These are phyloP conservation scores for Coemansia sp. DNA, from an alignment of 192 early-diverging fungal genomes.

Conservation along the genomic window DNA sequence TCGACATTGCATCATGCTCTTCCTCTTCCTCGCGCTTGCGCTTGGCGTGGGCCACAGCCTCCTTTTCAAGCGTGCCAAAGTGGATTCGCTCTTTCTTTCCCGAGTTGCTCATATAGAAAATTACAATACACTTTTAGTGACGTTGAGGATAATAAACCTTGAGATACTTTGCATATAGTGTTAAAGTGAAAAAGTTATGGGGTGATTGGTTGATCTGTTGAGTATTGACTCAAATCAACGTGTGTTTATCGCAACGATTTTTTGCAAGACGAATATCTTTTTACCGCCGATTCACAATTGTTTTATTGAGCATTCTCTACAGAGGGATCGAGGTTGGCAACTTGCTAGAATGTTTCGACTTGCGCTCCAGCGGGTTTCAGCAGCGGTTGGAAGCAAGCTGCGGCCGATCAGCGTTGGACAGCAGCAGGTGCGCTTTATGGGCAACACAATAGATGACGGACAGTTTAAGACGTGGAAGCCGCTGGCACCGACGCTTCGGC, in stretches of 20 bases:
- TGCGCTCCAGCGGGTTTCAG: slow-evolving; percentile 11
- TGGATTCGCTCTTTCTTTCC: slow-evolving; percentile 15
- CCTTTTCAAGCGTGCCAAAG: slow-evolving; percentile 35
- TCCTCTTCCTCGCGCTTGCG: slow-evolving; percentile 49
- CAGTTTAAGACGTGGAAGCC: slow-evolving; percentile 95
- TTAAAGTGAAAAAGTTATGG: not conserved
- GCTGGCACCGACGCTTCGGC: slow-evolving; percentile 79
- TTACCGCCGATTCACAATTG: not conserved
- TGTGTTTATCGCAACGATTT: not conserved
- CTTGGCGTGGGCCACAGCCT: slow-evolving; percentile 43
- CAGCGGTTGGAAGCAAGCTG: slow-evolving; percentile 1
- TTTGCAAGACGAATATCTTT: not conserved
- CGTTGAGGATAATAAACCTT: no score
- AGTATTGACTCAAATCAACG: not conserved
- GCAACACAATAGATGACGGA: slow-evolving; percentile 53
- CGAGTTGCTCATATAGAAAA: slow-evolving; percentile 12
- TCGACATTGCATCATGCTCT: slow-evolving; percentile 3
- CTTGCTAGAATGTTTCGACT: slow-evolving; percentile 15
- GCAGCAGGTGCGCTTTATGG: slow-evolving; percentile 26
- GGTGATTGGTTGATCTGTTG: not conserved
- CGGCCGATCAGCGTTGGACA: not conserved
- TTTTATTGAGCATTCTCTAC: not conserved
- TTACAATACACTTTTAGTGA: not conserved
- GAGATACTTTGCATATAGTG: no score
- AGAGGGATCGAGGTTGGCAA: not conserved